phyloP scores from a whole-genome alignment of 352 stramenopile species.

The Pythium phragmiticola region DNA sequence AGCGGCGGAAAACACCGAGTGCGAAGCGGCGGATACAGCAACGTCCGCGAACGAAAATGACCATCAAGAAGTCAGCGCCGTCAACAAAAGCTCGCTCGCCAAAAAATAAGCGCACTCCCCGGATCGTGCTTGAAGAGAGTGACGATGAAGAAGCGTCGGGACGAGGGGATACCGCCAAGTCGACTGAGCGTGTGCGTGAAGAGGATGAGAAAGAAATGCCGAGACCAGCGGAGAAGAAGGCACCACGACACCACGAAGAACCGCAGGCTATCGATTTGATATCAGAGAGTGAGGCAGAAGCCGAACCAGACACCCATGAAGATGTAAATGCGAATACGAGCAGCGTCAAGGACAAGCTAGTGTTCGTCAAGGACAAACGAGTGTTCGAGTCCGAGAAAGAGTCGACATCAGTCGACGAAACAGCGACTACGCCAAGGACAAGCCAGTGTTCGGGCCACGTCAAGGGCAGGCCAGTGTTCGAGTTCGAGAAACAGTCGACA shows the following conservation, averaged over 20 bases:
- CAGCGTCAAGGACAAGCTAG: neutral
- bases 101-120: neutral
- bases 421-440: neutral
- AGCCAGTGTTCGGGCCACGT: neutral
- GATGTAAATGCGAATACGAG: neutral
- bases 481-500: neutral
- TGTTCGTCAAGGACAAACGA: neutral
- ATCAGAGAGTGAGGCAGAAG: conserved; percentile 2
- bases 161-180: no score
- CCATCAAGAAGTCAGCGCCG: neutral
- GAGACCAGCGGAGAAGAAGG: neutral
- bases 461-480: no score
- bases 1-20: conserved; percentile 3
- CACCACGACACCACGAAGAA: neutral
- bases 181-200: no score
- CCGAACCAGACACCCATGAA: neutral
- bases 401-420: neutral
- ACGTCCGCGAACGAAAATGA: conserved; percentile 7
- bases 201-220: neutral
- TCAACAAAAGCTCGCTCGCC: conserved; percentile 2
- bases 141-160: neutral
- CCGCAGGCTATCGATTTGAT: conserved; percentile 19
- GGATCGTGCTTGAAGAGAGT: neutral
- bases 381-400: neutral
- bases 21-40: conserved; percentile 10